Conservation (phyloP, 768 basidiomycete species). For the Asterophora lycoperdoides region DNA sequence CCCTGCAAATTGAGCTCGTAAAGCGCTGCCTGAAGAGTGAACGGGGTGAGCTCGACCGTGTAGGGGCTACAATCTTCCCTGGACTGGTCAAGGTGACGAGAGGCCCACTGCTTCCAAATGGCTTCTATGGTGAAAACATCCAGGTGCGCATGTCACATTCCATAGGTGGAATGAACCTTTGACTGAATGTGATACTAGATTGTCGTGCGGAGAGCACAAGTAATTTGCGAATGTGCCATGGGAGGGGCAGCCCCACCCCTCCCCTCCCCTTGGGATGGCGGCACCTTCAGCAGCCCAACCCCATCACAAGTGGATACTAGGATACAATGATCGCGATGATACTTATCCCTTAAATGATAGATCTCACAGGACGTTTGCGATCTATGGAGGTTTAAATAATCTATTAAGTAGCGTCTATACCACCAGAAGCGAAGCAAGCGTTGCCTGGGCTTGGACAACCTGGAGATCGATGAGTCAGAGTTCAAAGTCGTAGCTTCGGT, state of each 20-base stretch:
- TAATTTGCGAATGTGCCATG: slow-evolving; percentile 82
- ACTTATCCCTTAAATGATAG: neutral
- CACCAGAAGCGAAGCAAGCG: slow-evolving; percentile 74
- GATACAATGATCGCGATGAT: neutral
- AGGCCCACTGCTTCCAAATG: slow-evolving; percentile 30
- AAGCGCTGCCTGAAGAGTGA: slow-evolving; percentile 79
- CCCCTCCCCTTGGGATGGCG: slow-evolving; percentile 13
- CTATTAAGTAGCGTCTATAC: slow-evolving; percentile 41
- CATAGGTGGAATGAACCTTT: too few species aligned
- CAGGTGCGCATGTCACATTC: slow-evolving; percentile 33
- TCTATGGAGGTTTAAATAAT: slow-evolving; percentile 1
- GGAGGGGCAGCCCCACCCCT: slow-evolving; percentile 26
- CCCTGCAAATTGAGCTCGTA: slow-evolving; percentile 78
- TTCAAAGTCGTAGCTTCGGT: neutral
- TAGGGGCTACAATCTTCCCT: slow-evolving; percentile 84
- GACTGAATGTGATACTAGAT: slow-evolving; percentile 31
- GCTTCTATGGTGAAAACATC: slow-evolving; percentile 39
- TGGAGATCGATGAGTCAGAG: slow-evolving; percentile 25
- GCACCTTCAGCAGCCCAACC: neutral
- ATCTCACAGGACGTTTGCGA: neutral
- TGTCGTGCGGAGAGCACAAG: slow-evolving; percentile 80
- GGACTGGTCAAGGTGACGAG: slow-evolving; percentile 79
- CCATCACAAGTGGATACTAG: neutral
- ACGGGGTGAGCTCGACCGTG: slow-evolving; percentile 63
- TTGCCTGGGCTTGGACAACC: slow-evolving; percentile 83